Evolutionary conservation across 2,329 filamentous ascomycete species (phyloP).

Genomic region (Aspergillus persii): DNA sequence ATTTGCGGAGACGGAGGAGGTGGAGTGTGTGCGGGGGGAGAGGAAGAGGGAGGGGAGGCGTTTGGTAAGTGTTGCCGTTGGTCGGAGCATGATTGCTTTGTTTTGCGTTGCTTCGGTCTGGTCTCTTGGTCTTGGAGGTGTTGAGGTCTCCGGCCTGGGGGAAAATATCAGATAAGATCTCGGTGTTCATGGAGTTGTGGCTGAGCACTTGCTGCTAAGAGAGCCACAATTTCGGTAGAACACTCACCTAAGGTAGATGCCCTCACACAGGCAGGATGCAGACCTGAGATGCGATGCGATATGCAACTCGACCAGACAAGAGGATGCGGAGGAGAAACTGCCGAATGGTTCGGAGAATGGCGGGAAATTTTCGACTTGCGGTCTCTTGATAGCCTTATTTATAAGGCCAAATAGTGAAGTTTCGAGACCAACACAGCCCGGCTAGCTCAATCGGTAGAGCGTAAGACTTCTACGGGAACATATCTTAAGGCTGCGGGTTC

Average conservation of each 20-base stretch:
- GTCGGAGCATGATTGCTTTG: constrained; percentile 11
- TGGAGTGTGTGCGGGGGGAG: constrained; percentile 29
- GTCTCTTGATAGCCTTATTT: too few species aligned
- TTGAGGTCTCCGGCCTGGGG: neutral
- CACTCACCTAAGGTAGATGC: neutral
- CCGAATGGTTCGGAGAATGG: too few species aligned
- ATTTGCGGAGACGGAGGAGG: constrained; percentile 72
- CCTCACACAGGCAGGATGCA: neutral
- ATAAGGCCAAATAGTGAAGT: neutral
- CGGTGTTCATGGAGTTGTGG: neutral
- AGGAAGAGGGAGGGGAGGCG: constrained; percentile 3
- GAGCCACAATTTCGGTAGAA: neutral
- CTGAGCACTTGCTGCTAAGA: neutral
- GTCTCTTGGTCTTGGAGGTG: neutral
- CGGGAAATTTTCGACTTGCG: too few species aligned
- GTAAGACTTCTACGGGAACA: too few species aligned
- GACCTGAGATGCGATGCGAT: too few species aligned
- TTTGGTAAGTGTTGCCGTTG: constrained; percentile 9
- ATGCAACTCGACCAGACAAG: too few species aligned
- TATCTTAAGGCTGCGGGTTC: constrained; percentile 42
- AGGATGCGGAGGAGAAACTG: too few species aligned
- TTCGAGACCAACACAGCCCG: neutral
- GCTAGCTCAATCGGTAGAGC: too few species aligned
- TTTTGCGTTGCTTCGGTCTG: neutral
- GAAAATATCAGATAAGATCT: neutral